Evolutionary conservation across 345 rosid genomes (phyloP).

Genomic region (Luvunga scandens): DNA sequence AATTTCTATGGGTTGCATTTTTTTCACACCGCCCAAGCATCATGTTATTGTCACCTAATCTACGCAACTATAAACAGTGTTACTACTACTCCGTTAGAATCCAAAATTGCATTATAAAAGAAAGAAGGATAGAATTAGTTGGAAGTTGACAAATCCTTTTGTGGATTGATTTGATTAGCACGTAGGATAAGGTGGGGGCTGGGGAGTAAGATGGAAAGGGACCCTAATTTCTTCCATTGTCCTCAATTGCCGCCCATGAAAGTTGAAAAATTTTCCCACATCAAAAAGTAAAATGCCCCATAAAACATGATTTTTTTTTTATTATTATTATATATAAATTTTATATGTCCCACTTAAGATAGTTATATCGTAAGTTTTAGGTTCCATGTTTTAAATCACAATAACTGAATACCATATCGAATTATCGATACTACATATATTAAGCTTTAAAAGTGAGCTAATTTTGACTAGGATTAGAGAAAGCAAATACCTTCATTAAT

Average conservation of each 20-base stretch:
- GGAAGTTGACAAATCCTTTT: neutral
- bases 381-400: too few relatives aligned
- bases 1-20: neutral
- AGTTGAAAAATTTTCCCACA: neutral
- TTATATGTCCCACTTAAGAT: too few relatives aligned
- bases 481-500: neutral
- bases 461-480: too few relatives aligned
- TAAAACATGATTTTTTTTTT: too few relatives aligned
- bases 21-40: conserved; percentile 1
- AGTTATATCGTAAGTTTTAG: too few relatives aligned
- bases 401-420: neutral
- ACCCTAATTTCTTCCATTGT: neutral
- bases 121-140: neutral
- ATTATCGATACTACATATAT: neutral
- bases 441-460: too few relatives aligned
- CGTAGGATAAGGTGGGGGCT: conserved; percentile 1
- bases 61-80: neutral
- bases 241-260: neutral
- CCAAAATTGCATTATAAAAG: neutral
- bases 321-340: too few relatives aligned
- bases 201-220: neutral
- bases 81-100: neutral
- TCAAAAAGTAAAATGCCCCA: neutral
- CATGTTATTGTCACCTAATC: neutral
- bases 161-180: neutral